Evolutionary conservation across 495 filamentous ascomycete genomes (phyloP), one percentile per base, ranked within the genome.

Genomic region (Rhizodiscina lignyota): DNA sequence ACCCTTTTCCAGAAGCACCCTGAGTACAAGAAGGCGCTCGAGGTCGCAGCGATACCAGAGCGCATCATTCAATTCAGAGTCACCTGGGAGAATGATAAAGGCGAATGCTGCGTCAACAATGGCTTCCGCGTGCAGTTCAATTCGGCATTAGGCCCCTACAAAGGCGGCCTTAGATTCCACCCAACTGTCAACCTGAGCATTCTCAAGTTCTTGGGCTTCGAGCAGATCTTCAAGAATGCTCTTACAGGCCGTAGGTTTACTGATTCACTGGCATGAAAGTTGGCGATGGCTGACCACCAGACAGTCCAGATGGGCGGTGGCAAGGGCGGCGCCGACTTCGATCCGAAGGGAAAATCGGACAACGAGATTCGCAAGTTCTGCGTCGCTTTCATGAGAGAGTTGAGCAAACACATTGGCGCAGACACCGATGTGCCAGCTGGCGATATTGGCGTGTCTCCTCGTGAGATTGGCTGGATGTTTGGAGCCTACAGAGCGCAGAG

Each of bases 181-280:
- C 89, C 87, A 36, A 73, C 80, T 12, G 89, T 97, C 62, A 97
- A 97, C 66, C 68, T 97, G 40, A 91, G 82, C 45, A 86, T 97
- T 53, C 70, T 97, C 43, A 97, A 97, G 67, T 96, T 96, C 69
- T 68, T 97, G 49, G 89, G 87, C 37, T 94, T 96, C 56, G 89
- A 97, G 77, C 89, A 97, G 70, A 89, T 83, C 63, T 94, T 97
- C 71, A 97, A 97, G 77, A 97, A 97, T 85, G 89, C 89, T 43
- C 66, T 97, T 49, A 96, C 89, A 41, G 89, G 89, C 45, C 62
- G 82, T 87, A 64, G 70, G 82, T 79, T 24, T 24, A 17, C 24
- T 27, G 6, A 8, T n/a, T n/a, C n/a, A n/a, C n/a, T n/a, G n/a
- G n/a, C n/a, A n/a, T n/a, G n/a, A n/a, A n/a, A n/a, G n/a, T n/a